Base-by-base conservation (phyloP, 192 early-diverging fungal species). In the Thamnidium elegans region DNA sequence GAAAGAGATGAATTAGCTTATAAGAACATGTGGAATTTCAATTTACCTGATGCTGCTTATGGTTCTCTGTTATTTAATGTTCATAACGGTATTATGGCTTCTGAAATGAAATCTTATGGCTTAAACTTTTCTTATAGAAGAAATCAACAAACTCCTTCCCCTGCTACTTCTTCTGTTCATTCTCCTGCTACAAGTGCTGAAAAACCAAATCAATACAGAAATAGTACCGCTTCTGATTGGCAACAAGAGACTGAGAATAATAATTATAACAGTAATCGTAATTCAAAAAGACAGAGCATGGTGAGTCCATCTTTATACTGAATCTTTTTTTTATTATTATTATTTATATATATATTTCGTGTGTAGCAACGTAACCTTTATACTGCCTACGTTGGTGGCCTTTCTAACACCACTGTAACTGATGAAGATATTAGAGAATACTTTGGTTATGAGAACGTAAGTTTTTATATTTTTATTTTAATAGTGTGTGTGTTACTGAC, bases 21-120 rank as follows among this genome's bases (percentile, higher is more conserved):
- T 50, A 86, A 83, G 61, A 86, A 83, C 63, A 79, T 81, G 75
- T 86, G 84, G 84, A 81, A 86, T 56, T 86, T 86, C 68, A 86
- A 86, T 53, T 58, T 86, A 53, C 81, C 84, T 1, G 84, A 85
- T 65, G 77, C 79, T 34, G 77, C 79, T 44, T 81, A 78, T 58
- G 84, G 84, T 5, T 72, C 77, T 51, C 58, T 86, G 26, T 62
- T 83, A 15, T 65, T 86, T 39, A 76, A 80, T 55, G 66, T 83
- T 43, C 72, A 72, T 46, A 68, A 83, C 20, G 84, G 84, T 8
- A 71, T 73, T 53, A 73, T 86, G 21, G 67, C 74, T 21, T 79
- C 81, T 9, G 84, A 86, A 64, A 81, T 78, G 20, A 76, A 78
- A 67, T 73, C 81, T 13, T 81, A 86, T 52, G 84, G 84, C 67